These are phyloP conservation scores for Beauveria caledonica DNA, from an alignment of 2,329 filamentous ascomycete genomes.

Conservation along the genomic window DNA sequence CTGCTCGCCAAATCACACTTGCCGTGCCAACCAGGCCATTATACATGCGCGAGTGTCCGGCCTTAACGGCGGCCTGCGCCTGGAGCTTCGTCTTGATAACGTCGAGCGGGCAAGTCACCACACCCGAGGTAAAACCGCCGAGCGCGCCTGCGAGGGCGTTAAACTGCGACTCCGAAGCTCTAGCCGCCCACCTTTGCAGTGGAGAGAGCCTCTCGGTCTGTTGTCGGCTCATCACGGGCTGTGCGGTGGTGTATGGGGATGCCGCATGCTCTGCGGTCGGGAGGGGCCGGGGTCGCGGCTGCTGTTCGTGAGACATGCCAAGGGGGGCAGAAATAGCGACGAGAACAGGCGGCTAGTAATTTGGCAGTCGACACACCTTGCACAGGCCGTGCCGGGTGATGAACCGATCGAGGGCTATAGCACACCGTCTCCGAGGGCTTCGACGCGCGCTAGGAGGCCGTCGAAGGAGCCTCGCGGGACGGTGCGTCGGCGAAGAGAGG, in stretches of 20 bases:
- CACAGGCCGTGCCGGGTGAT: neutral
- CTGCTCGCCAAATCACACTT: constrained; percentile 74
- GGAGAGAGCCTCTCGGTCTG: constrained; percentile 28
- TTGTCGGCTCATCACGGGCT: constrained; percentile 10
- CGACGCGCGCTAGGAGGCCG: constrained; percentile 8
- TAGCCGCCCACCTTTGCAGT: constrained; percentile 47
- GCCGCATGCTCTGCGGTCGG: constrained; percentile 30
- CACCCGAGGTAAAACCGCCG: constrained; percentile 84
- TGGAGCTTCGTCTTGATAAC: constrained; percentile 99
- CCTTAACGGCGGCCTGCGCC: constrained; percentile 61
- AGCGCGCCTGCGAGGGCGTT: constrained; percentile 81
- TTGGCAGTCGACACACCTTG: neutral
- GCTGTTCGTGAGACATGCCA: constrained; percentile 46
- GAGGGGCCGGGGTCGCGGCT: constrained; percentile 23
- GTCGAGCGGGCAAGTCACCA: constrained; percentile 94
- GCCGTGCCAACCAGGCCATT: constrained; percentile 82
- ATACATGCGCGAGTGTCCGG: constrained; percentile 57
- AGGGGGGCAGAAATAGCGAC: neutral
- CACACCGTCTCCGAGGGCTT: constrained; percentile 14
- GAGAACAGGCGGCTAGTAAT: neutral
- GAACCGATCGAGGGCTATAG: neutral
- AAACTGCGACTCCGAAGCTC: constrained; percentile 56
- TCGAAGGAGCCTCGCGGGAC: constrained; percentile 14
- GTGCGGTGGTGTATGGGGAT: constrained; percentile 23
- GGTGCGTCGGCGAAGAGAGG: constrained; percentile 1